These are phyloP conservation scores for Candida tallmaniae DNA, from an alignment of 805 yeast genomes.

Conservation along the genomic window DNA sequence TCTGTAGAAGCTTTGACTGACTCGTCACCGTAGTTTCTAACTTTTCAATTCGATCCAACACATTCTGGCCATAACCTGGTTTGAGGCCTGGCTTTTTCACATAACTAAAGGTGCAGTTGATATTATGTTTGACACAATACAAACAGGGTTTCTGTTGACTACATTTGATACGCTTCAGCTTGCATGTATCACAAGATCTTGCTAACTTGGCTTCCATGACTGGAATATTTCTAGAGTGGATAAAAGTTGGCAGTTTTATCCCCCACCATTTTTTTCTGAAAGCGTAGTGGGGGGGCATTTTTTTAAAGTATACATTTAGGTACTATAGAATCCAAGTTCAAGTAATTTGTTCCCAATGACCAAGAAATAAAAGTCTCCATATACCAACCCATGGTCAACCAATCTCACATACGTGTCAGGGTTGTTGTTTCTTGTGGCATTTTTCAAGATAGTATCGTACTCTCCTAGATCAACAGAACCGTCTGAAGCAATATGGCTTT, in stretches of 20 bases:
- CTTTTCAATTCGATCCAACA: slow-evolving; percentile 2
- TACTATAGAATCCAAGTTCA: slow-evolving; percentile 17
- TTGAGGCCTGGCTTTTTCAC: slow-evolving; percentile 5
- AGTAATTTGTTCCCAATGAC: slow-evolving; percentile 21
- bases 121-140: slow-evolving; percentile 4
- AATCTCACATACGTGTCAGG: slow-evolving; percentile 13
- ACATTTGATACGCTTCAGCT: slow-evolving; percentile 6
- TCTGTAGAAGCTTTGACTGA: no score
- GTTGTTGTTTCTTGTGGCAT: slow-evolving; percentile 22
- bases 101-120: slow-evolving; percentile 3
- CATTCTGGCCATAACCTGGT: slow-evolving; percentile 6
- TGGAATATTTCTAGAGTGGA: background rate
- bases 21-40: slow-evolving; percentile 1
- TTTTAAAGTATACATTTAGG: no score
- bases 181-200: slow-evolving; percentile 5
- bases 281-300: no score
- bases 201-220: slow-evolving; percentile 3
- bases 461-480: slow-evolving; percentile 12
- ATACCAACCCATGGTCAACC: slow-evolving; percentile 22
- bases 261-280: no score
- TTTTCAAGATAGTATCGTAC: slow-evolving; percentile 18
- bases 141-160: slow-evolving; percentile 5
- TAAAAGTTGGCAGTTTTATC: no score
- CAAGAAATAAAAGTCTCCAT: slow-evolving; percentile 27
- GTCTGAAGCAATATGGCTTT: slow-evolving; percentile 1